phyloP scores from a whole-genome alignment of 129 eudicot species.

The Centrapalus pauciflorus region DNA sequence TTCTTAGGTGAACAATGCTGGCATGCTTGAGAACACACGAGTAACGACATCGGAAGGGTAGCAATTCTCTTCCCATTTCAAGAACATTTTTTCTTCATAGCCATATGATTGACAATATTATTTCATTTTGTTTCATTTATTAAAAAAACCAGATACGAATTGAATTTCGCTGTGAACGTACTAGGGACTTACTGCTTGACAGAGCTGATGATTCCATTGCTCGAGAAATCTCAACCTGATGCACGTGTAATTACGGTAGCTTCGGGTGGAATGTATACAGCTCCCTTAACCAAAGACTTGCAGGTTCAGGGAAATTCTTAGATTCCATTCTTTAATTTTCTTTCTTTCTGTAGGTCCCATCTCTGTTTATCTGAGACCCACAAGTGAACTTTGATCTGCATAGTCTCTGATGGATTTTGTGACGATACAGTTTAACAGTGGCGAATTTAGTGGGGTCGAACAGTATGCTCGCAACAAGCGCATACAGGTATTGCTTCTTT shows the following conservation, averaged over 20 bases:
- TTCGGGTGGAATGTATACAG: constrained; percentile 86
- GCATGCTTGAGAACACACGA: constrained; percentile 58
- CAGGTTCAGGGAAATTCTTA: constrained; percentile 42
- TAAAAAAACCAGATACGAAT: constrained; percentile 51
- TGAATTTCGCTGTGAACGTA: constrained; percentile 89
- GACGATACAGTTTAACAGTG: constrained; percentile 49
- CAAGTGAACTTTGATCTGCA: neutral
- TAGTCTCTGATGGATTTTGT: constrained; percentile 6
- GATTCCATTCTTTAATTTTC: neutral
- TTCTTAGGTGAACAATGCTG: constrained; percentile 85
- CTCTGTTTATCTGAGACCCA: neutral
- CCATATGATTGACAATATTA: neutral
- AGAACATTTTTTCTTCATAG: neutral
- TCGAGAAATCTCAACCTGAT: constrained; percentile 87
- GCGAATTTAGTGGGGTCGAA: constrained; percentile 50
- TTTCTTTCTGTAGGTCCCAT: neutral
- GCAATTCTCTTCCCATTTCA: neutral
- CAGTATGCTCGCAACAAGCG: constrained; percentile 92
- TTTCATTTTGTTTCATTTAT: neutral
- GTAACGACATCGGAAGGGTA: constrained; percentile 83
- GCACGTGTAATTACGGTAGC: constrained; percentile 89
- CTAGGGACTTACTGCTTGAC: constrained; percentile 79
- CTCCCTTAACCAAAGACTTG: constrained; percentile 71
- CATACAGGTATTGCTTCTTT: constrained; percentile 52
- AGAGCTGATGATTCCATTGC: constrained; percentile 69